Base-by-base conservation (phyloP, 768 basidiomycete species). In the Lepiota brunneoincarnata region DNA sequence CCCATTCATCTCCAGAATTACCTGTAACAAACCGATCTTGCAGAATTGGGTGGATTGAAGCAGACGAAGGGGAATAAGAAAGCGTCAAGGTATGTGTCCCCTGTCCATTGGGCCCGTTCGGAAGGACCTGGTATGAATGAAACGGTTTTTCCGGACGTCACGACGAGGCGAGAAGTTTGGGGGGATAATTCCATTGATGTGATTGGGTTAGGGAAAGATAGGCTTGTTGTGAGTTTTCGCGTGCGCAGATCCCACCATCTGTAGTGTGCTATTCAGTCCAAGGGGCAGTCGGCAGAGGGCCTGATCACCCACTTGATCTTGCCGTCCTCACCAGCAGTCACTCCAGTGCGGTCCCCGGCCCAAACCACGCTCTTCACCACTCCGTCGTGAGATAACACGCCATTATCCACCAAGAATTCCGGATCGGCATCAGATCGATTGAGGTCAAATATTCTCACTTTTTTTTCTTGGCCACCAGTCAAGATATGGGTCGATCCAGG, bases 161-260 rank as follows among this genome's bases (percentile, higher is more conserved):
- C 84, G 18, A 93, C 90, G 26, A 98, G 79, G 34, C 91, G 84
- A 56, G 87, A 84, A 15, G 91, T 95, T 59, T 78, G 85, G 24
- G 75, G 69, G 5, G 93, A 95, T 56, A 93, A 78, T 68, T 98
- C 96, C 93, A 99, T 94, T 38, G 92, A 94, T 9, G 91, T 90
- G 64, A 98, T 88, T 17, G 93, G 82, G 53, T 82, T 84, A 3
- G 86, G 80, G 62, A 94, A 89, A 5, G 79, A 76, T 54, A 94
- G 72, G 38, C 77, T 80, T 38, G 85, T 89, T 23, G 86, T 86
- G 55, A 90, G 72, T 55, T 81, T 75, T 48, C 86, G 80, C 28
- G 90, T 89, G 58, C 92, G 81, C 34, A 96, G 74, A 73, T 98
- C 96, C 96, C 96, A 99, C 94, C 94, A 98, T 66, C 94, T 97